Conservation (phyloP, 2,329 filamentous ascomycete species). For the Exophiala sp. region DNA sequence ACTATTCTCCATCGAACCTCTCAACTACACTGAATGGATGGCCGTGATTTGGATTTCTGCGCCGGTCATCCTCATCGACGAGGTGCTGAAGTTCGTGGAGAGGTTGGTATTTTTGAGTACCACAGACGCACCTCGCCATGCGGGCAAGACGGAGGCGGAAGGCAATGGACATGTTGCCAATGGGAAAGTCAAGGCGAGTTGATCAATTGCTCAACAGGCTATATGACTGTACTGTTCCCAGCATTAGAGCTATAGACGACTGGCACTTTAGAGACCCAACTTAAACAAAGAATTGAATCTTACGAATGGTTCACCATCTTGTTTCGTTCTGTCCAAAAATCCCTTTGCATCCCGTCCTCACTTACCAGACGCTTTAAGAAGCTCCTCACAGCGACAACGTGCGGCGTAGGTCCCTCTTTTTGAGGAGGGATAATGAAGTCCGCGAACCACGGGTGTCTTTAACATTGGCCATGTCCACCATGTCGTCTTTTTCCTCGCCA, state of each 20-base stretch:
- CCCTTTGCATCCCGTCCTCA: too few species aligned
- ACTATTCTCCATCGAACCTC: constrained; percentile 83
- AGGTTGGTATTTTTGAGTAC: constrained; percentile 51
- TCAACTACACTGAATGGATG: constrained; percentile 84
- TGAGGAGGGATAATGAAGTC: too few species aligned
- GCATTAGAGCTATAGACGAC: not conserved
- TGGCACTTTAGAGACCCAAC: not conserved
- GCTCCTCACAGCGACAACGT: too few species aligned
- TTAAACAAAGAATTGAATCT: not conserved
- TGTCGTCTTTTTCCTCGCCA: too few species aligned
- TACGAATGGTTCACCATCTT: not conserved
- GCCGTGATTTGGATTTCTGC: constrained; percentile 82
- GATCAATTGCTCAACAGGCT: not conserved
- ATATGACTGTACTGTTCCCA: not conserved
- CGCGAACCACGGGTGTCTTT: too few species aligned
- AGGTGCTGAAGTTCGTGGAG: constrained; percentile 74
- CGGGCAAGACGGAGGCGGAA: constrained; percentile 1
- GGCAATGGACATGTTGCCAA: constrained; percentile 22
- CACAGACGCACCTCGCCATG: not conserved
- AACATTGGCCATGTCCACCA: too few species aligned
- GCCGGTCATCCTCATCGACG: constrained; percentile 84
- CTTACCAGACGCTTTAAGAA: too few species aligned
- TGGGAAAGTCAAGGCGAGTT: constrained; percentile 29
- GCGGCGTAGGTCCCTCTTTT: too few species aligned
- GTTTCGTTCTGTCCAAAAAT: too few species aligned